Percentiles rank a stretch among this genome's conserved stretches.
Conservation (phyloP, 352 stramenopile genomes). For the Globisporangium radiosum region DNA sequence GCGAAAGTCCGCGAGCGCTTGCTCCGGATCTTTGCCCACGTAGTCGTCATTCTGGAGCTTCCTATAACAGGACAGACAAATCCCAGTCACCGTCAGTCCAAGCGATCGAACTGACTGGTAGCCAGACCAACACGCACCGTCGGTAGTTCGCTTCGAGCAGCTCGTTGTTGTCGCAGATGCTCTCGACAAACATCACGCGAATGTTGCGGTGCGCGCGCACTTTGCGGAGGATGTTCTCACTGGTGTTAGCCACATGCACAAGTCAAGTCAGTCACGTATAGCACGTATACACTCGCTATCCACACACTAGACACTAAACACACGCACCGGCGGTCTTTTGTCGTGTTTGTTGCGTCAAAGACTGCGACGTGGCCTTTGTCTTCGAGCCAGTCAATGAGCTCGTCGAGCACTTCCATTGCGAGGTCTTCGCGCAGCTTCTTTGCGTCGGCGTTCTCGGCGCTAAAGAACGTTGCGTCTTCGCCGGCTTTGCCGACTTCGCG, state of each 20-base stretch:
- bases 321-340: slow-evolving; percentile 48
- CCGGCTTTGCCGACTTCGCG: slow-evolving; percentile 68
- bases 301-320: no score
- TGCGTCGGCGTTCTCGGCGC: slow-evolving; percentile 80
- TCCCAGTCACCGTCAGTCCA: not conserved
- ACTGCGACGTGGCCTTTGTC: slow-evolving; percentile 88
- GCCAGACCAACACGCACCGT: slow-evolving; percentile 25
- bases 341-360: slow-evolving; percentile 96
- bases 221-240: slow-evolving; percentile 53
- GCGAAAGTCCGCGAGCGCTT: slow-evolving; percentile 86
- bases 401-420: slow-evolving; percentile 79
- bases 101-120: not conserved
- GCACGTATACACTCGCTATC: no score
- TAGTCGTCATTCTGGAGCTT: slow-evolving; percentile 90
- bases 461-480: slow-evolving; percentile 88
- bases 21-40: slow-evolving; percentile 67
- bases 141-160: slow-evolving; percentile 91
- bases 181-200: slow-evolving; percentile 93
- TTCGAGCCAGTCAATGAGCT: slow-evolving; percentile 91
- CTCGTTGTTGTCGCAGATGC: slow-evolving; percentile 91
- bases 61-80: slow-evolving; percentile 20
- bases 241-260: slow-evolving; percentile 12
- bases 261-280: not conserved
- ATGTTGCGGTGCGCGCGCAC: slow-evolving; percentile 57
- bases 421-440: slow-evolving; percentile 83